Percentiles rank a stretch among this genome's conserved stretches.
Evolutionary conservation across 305 asterid genomes (phyloP).

Genomic region (Stenogyne calaminthoides): DNA sequence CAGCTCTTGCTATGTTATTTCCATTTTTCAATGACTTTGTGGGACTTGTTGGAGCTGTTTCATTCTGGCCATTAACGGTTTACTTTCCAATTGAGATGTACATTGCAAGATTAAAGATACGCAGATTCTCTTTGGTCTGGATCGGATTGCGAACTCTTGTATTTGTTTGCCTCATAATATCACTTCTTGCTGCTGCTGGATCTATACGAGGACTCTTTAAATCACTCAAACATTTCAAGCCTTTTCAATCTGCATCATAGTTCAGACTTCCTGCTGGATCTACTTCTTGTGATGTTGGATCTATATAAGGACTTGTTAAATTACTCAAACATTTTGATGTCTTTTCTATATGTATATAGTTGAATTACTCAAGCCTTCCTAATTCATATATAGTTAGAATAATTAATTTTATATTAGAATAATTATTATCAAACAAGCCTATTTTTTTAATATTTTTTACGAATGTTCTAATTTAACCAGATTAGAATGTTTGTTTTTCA

Average conservation of each 20-base stretch:
- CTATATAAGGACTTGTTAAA: too few species aligned
- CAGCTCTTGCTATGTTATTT: slow-evolving; percentile 43
- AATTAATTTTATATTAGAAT: neutral
- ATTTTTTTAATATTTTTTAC: neutral
- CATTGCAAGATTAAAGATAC: slow-evolving; percentile 38
- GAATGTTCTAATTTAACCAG: too few species aligned
- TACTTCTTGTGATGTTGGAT: too few species aligned
- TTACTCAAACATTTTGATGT: too few species aligned
- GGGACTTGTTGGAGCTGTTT: slow-evolving; percentile 48
- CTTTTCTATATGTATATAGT: neutral
- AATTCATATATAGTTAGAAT: too few species aligned
- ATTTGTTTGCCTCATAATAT: slow-evolving; percentile 44
- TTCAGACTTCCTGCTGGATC: too few species aligned
- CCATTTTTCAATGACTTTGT: slow-evolving; percentile 62
- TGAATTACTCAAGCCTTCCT: too few species aligned
- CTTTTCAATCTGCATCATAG: slow-evolving; percentile 37
- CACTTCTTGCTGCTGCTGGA: slow-evolving; percentile 66
- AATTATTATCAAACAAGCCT: neutral
- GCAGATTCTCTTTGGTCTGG: slow-evolving; percentile 43
- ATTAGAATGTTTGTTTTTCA: too few species aligned
- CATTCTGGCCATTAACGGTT: slow-evolving; percentile 54
- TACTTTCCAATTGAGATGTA: slow-evolving; percentile 58
- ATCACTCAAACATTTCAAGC: slow-evolving; percentile 34
- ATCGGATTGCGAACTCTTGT: slow-evolving; percentile 43
- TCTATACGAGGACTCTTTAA: slow-evolving; percentile 53